Percentiles rank a stretch among this genome's conserved stretches.
Conservation (phyloP, 139 green algal species). For the Ettlia oleoabundans region DNA sequence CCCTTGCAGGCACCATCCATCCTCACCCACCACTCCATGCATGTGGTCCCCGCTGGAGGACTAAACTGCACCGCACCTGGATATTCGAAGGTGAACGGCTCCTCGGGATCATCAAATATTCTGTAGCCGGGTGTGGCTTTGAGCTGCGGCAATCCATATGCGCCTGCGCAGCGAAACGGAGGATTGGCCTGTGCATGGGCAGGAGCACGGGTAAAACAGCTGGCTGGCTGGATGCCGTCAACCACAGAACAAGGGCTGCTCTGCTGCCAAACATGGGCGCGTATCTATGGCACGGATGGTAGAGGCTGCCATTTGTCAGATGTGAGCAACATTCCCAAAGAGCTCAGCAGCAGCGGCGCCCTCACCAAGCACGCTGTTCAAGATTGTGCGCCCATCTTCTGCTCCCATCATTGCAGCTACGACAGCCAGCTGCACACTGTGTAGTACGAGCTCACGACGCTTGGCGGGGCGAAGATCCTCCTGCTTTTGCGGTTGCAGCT, state of each 20-base stretch:
- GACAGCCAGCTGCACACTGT: not conserved
- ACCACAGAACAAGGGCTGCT: no score
- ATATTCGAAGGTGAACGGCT: conserved; percentile 52
- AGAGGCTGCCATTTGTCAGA: no score
- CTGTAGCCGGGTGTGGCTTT: conserved; percentile 39
- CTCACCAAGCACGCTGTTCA: conserved; percentile 48
- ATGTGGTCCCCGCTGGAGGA: no score
- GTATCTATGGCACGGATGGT: no score
- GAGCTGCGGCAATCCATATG: conserved; percentile 53
- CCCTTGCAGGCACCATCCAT: no score
- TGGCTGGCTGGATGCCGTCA: no score
- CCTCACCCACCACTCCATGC: no score
- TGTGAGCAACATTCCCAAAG: not conserved
- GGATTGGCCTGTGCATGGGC: not conserved
- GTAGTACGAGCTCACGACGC: not conserved
- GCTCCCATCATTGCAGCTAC: not conserved
- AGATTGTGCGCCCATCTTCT: conserved; percentile 30
- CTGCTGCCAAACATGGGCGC: no score
- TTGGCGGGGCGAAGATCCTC: not conserved
- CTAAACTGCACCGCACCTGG: no score
- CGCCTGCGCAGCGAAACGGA: conserved; percentile 17
- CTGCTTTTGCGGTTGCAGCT: not conserved
- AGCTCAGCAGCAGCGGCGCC: not conserved
- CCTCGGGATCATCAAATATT: conserved; percentile 51
- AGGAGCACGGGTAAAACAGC: no score